Base-by-base conservation (phyloP, 2,329 filamentous ascomycete genomes). In the Akanthomyces uredinophilus region DNA sequence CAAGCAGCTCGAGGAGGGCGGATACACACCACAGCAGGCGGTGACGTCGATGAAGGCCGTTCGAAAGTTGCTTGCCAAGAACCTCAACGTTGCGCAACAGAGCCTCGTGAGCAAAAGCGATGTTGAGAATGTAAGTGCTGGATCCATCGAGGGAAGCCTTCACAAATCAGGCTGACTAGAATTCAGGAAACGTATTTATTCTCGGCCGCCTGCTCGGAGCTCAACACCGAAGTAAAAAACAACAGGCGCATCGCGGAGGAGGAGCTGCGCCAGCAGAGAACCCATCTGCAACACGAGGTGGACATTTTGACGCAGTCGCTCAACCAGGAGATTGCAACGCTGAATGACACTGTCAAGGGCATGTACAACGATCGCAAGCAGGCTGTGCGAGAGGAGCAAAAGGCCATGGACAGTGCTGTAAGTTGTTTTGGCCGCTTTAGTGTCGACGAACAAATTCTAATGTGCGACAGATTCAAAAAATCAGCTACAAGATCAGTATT, bases 321-420 rank as follows among this genome's bases (percentile, higher is more conserved):
- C 63, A 90, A 87, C 39, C 93, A 97, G 74, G 93, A 98, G 72
- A 81, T 93, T 29, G 77, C 87, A 61, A 89, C 85, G 39, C 79
- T 98, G 63, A 95, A 91, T 69, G 94, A 99, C 71, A 91, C 93
- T 61, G 83, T 98, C n/a, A 92, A 93, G 72, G 94, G 92, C 62
- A 89, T 97, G 83, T 97, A 98, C 73, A 94, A 98, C 71, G 94
- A 99, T 72, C 86, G 96, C 49, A 95, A 94, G 73, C 96, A 98
- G 90, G 85, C 87, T 2, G 92, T 96, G 1, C 81, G 92, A 60
- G 90, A 94, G 74, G 91, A 97, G 73, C 92, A 97, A 75, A 88
- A 92, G 71, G 82, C 83, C 7, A 89, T 91, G 70, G 94, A 98
- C 71, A 90, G 89, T 56, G 88, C 88, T 68, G 88, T 92, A 77